Conservation (phyloP, 495 filamentous ascomycete genomes). For the Lindgomyces ingoldianus region DNA sequence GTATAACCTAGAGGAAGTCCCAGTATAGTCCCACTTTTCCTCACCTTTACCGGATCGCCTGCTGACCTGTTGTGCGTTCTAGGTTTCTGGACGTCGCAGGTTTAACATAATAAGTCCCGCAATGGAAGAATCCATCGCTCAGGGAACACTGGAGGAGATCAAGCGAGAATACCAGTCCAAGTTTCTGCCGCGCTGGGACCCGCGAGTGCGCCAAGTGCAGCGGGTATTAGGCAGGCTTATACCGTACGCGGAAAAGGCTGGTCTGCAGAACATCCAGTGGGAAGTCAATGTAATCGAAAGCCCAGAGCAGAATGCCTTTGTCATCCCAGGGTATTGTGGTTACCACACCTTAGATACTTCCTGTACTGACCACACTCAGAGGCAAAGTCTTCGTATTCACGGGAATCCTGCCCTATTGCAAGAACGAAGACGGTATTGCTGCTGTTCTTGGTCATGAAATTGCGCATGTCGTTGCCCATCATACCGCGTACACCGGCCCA, state of each 20-base stretch:
- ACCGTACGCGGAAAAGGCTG: constrained; percentile 54
- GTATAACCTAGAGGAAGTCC: constrained; percentile 74
- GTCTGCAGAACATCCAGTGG: constrained; percentile 67
- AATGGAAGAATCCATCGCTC: constrained; percentile 54
- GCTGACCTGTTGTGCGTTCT: neutral
- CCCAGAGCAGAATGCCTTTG: constrained; percentile 75
- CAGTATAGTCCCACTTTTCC: constrained; percentile 52
- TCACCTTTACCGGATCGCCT: neutral
- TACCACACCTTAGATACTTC: neutral
- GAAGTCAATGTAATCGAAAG: constrained; percentile 84
- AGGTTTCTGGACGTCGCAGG: constrained; percentile 69
- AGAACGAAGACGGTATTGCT: constrained; percentile 73
- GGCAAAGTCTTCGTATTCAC: constrained; percentile 93
- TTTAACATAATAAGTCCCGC: constrained; percentile 73
- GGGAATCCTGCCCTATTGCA: constrained; percentile 71
- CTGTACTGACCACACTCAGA: constrained; percentile 43
- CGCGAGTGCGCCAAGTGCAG: constrained; percentile 57
- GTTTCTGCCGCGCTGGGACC: constrained; percentile 57
- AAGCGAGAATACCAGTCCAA: constrained; percentile 45
- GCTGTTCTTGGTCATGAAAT: constrained; percentile 91
- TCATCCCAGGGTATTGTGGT: constrained; percentile 65
- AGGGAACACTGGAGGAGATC: constrained; percentile 42
- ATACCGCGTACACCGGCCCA: constrained; percentile 52
- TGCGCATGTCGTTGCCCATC: constrained; percentile 84
- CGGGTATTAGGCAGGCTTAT: constrained; percentile 72